These are phyloP conservation scores for Sporothrix luriei DNA, from an alignment of 2,329 filamentous ascomycete species.

Conservation along the genomic window DNA sequence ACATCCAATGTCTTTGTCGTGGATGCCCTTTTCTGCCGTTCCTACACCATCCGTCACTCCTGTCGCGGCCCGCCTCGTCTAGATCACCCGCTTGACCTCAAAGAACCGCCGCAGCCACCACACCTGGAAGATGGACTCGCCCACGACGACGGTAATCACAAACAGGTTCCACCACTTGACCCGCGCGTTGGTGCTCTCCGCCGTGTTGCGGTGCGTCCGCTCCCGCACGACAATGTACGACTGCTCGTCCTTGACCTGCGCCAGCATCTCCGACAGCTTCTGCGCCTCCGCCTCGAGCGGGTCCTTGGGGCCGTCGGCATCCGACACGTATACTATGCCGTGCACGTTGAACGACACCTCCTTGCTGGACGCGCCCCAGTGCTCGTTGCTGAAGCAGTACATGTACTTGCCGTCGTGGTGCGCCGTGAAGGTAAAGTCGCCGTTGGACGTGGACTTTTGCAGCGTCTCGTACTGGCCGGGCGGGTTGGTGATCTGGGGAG, in stretches of 20 bases:
- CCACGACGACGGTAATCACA: conserved; percentile 83
- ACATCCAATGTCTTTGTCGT: background rate
- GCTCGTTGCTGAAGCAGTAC: conserved; percentile 99
- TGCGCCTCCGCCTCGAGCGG: conserved; percentile 91
- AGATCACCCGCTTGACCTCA: conserved; percentile 74
- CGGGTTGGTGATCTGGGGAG: conserved; percentile 74
- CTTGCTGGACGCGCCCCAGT: conserved; percentile 94
- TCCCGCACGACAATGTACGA: conserved; percentile 94
- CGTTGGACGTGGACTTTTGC: conserved; percentile 79
- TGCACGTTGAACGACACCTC: conserved; percentile 99
- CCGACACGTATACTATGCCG: conserved; percentile 94
- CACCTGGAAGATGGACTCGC: conserved; percentile 95
- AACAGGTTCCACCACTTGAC: conserved; percentile 99
- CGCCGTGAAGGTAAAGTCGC: conserved; percentile 91
- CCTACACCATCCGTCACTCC: background rate
- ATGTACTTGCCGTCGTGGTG: conserved; percentile 81
- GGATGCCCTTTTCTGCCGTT: background rate
- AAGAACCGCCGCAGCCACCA: conserved; percentile 99
- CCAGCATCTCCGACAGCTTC: conserved; percentile 78
- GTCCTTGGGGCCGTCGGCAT: conserved; percentile 79
- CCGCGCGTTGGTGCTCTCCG: conserved; percentile 93
- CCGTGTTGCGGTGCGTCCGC: conserved; percentile 95
- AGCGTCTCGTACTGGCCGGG: conserved; percentile 73
- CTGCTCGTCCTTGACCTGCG: conserved; percentile 96
- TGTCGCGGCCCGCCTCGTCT: conserved; percentile 37